Percentiles rank a stretch among this genome's conserved stretches.
Evolutionary conservation across 2,329 filamentous ascomycete genomes (phyloP).

Genomic region (Pseudophaeomoniella oleicola): DNA sequence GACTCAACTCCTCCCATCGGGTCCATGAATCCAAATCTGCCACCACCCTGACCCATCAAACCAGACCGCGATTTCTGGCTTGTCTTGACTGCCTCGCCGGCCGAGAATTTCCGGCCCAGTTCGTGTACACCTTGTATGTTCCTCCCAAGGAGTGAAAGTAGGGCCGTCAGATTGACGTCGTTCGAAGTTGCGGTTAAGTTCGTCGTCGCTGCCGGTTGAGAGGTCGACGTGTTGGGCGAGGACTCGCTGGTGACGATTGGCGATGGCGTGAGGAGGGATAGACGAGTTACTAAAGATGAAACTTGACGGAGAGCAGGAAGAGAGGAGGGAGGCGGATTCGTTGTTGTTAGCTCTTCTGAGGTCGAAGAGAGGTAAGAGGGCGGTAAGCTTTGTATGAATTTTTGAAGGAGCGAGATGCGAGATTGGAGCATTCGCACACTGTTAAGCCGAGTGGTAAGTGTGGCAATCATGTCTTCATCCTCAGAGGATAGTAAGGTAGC

Average conservation of each 20-base stretch:
- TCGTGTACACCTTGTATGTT: constrained; percentile 57
- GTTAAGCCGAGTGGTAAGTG: constrained; percentile 74
- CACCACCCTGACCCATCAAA: background rate
- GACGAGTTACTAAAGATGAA: constrained; percentile 67
- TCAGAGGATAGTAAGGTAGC: constrained; percentile 35
- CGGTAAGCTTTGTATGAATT: constrained; percentile 64
- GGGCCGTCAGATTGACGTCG: constrained; percentile 63
- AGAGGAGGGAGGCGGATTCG: constrained; percentile 18
- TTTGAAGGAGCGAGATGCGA: constrained; percentile 54
- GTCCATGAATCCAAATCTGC: background rate
- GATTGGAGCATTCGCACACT: constrained; percentile 86
- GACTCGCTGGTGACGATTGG: background rate
- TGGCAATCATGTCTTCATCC: constrained; percentile 51
- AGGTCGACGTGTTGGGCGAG: background rate
- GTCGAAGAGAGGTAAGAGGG: constrained; percentile 45
- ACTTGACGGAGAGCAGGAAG: constrained; percentile 72
- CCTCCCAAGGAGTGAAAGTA: constrained; percentile 63
- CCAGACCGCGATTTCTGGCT: constrained; percentile 1
- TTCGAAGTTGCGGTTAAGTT: constrained; percentile 50
- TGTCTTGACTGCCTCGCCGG: constrained; percentile 33
- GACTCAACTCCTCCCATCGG: too few species aligned
- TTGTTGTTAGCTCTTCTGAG: constrained; percentile 15
- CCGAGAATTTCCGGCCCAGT: constrained; percentile 57
- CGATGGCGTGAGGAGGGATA: constrained; percentile 63
- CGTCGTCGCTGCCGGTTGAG: background rate